phyloP scores from a whole-genome alignment of 2,329 filamentous ascomycete genomes.

The Trichothecium sympodiale region DNA sequence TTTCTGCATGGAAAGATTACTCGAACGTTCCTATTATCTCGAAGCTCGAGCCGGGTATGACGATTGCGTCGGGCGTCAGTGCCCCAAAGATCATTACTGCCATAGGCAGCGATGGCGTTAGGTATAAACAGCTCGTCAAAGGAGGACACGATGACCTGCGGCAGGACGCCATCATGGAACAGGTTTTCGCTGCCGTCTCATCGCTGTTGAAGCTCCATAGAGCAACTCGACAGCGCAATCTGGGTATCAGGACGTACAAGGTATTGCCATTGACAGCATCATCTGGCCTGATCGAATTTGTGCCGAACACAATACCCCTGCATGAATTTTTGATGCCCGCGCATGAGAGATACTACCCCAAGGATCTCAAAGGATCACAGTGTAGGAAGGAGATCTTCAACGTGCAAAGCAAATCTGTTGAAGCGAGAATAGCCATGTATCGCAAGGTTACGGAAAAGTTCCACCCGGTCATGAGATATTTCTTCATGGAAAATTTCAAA shows the following conservation, averaged over 20 bases:
- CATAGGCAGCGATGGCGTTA: constrained; percentile 62
- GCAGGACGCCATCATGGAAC: constrained; percentile 98
- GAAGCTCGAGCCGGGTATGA: constrained; percentile 63
- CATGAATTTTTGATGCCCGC: constrained; percentile 89
- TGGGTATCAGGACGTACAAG: constrained; percentile 94
- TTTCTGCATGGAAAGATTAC: constrained; percentile 67
- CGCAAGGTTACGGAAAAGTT: constrained; percentile 71
- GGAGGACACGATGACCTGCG: constrained; percentile 91
- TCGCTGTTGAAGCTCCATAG: constrained; percentile 79
- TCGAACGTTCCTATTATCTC: constrained; percentile 61
- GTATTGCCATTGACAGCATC: constrained; percentile 78
- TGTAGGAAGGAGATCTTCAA: constrained; percentile 73
- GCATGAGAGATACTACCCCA: constrained; percentile 76
- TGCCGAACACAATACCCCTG: constrained; percentile 82
- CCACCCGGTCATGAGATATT: constrained; percentile 89
- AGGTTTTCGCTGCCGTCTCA: constrained; percentile 94
- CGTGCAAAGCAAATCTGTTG: constrained; percentile 58
- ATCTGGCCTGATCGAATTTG: constrained; percentile 93
- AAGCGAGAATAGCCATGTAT: constrained; percentile 64
- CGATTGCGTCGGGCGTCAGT: constrained; percentile 81
- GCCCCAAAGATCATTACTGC: constrained; percentile 88
- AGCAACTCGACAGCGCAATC: constrained; percentile 73
- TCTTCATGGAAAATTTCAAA: constrained; percentile 90
- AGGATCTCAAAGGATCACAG: constrained; percentile 62
- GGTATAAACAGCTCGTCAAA: constrained; percentile 88